These are phyloP conservation scores for Collybiopsis confluens DNA, from an alignment of 768 basidiomycete genomes.

Conservation along the genomic window DNA sequence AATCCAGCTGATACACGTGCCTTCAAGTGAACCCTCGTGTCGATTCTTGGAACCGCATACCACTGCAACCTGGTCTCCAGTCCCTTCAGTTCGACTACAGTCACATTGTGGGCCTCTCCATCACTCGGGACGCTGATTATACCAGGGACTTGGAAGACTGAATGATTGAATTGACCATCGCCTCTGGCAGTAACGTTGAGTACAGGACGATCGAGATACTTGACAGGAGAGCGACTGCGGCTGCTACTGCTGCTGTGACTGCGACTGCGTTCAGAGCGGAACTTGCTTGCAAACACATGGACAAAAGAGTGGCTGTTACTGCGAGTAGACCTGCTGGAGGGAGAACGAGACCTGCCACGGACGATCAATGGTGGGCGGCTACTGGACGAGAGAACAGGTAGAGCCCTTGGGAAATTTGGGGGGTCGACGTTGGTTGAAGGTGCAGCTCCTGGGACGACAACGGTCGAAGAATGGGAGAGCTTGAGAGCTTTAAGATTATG, in stretches of 20 bases:
- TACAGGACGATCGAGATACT: not conserved
- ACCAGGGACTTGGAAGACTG: slow-evolving; percentile 28
- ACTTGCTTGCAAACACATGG: no score
- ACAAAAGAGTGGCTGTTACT: no score
- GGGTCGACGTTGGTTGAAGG: no score
- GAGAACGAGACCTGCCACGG: no score
- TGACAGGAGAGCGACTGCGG: not conserved
- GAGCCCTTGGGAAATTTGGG: no score
- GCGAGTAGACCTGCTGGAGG: no score
- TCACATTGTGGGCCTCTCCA: slow-evolving; percentile 35
- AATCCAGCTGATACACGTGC: slow-evolving; percentile 20
- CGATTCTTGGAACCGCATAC: slow-evolving; percentile 36
- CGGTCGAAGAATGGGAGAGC: slow-evolving; percentile 13
- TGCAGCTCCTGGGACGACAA: not conserved
- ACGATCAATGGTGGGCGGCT: no score
- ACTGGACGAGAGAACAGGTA: no score
- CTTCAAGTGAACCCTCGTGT: slow-evolving; percentile 34
- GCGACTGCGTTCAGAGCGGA: no score
- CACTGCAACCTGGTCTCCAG: slow-evolving; percentile 38
- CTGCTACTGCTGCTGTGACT: no score
- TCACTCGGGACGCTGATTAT: slow-evolving; percentile 38
- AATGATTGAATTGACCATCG: slow-evolving; percentile 35
- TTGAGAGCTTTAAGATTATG: slow-evolving; percentile 35
- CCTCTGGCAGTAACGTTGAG: slow-evolving; percentile 30
- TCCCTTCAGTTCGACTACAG: slow-evolving; percentile 28